phyloP scores from a whole-genome alignment of 164 flowering plant species.

The Houttuynia cordata region DNA sequence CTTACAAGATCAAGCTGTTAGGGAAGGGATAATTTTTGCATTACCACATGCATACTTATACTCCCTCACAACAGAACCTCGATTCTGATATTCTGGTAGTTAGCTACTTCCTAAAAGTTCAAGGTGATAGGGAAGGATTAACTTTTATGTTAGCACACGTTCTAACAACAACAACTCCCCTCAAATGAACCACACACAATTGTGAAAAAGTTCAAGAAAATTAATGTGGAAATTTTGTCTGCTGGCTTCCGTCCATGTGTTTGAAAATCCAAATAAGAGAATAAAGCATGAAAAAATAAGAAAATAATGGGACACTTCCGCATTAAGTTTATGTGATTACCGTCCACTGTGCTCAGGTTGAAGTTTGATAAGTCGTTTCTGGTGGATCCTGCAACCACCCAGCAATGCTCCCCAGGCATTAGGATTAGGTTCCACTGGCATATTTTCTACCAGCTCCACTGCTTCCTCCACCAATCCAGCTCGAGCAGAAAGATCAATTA shows the following conservation, averaged over 20 bases:
- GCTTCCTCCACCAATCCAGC: constrained; percentile 9
- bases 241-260: neutral
- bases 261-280: neutral
- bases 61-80: too few species aligned
- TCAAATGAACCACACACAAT: neutral
- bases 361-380: constrained; percentile 15
- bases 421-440: constrained; percentile 10
- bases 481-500: constrained; percentile 4
- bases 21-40: too few species aligned
- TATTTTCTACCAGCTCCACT: constrained; percentile 4
- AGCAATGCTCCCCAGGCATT: constrained; percentile 12
- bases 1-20: too few species aligned
- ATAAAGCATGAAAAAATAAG: too few species aligned
- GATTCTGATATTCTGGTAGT: too few species aligned
- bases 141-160: too few species aligned
- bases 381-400: constrained; percentile 9
- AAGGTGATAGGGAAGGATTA: too few species aligned
- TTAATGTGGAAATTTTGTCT: too few species aligned
- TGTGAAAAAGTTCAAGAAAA: neutral
- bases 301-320: neutral
- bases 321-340: constrained; percentile 5
- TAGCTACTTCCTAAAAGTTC: too few species aligned
- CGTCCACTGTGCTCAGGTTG: constrained; percentile 29
- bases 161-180: neutral
- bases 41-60: too few species aligned